Evolutionary conservation across 2,329 filamentous ascomycete species (phyloP), one percentile per base, ranked within the genome.

Genomic region (Sporothrix brasiliensis): DNA sequence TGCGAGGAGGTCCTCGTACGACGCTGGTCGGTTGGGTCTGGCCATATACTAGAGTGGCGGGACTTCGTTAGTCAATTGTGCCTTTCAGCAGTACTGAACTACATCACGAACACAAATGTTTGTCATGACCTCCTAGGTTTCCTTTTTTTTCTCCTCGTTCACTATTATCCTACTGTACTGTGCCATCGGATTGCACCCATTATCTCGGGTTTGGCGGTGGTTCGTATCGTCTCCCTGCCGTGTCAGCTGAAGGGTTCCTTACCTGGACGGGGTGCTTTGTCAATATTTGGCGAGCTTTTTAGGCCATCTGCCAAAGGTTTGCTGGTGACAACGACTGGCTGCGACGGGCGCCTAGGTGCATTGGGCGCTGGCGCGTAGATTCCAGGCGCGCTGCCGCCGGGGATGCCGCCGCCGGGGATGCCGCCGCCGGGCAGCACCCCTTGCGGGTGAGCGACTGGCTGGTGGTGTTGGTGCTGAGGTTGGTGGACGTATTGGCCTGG

Each of bases 1-100:
- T 87, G 72, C 85, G 79, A 2, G 85, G 85, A 1, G 85, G 85
- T 1, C 85, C 85, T 70, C 85, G 81, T 34, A 86, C 54, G 84
- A 69, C 60, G 34, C 27, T 65, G 34, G 27, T 24, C 6, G 30
- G 13, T 16, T 27, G 41, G 13, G 34, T 6, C 19, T 47, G 27
- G 44, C 24, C 27, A 14, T 21, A 52, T 50, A 21, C 69, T 69
- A 68, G 24, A 66, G 13, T n/a, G n/a, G 3, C 10, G 21, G 27
- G 19, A 14, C 24, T 30, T 52, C 5, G 30, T 56, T 24, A 47
- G n/a, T 47, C 58, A 7, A 63, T 47, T 47, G n/a, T 47, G 58
- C 24, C 39, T 39, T 24, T 11, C 9, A 19, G 13, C 19, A 50
- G 47, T 50, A 65, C n/a, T 47, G 34, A 19, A 21, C 14, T 13